Base-by-base conservation (phyloP, 1,284 basidiomycete genomes). In the Malassezia pachydermatis region DNA sequence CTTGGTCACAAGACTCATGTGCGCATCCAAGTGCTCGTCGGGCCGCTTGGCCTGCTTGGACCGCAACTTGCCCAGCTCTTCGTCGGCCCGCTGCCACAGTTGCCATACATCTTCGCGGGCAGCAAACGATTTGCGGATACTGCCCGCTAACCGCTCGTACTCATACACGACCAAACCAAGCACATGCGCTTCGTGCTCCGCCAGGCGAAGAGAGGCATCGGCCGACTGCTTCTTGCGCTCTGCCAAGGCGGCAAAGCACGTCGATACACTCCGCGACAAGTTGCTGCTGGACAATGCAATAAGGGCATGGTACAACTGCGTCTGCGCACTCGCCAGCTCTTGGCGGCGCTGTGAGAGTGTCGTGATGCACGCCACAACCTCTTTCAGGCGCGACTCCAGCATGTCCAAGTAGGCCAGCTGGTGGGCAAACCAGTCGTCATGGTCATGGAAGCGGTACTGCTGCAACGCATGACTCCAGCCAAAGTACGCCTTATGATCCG, bases 401-500 rank as follows among this genome's bases (percentile, higher is more conserved):
- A 81, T 82, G 61, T 95, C 89, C 17, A 99, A 78, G 67, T 88
- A 89, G 0, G 76, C 73, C 53, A 84, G 86, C 69, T 90, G 84
- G 57, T 81, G 79, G 63, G 94, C 87, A 63, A 96, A 98, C 88
- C 89, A 98, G 80, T 95, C 89, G 66, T 98, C 92, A 13, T 81
- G 84, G 73, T 99, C 92, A 59, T 86, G 78, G 71, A 92, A 99
- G 47, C 84, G 80, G 7, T 85, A 81, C 1, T 87, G 88, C 10
- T 53, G 55, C 14, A 57, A 33, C 13, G 56, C 45, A 8, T 56
- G 54, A 27, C 40, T 44, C 54, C 66, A 63, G 20, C 49, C 55
- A 40, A 69, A 47, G 27, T 67, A 67, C 19, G 66, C 65, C 54
- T 65, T 63, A 29, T 69, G 65, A 35, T 72, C 68, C 13, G 68